Evolutionary conservation across 2,329 filamentous ascomycete species (phyloP).

Genomic region (Cadophora gregata): DNA sequence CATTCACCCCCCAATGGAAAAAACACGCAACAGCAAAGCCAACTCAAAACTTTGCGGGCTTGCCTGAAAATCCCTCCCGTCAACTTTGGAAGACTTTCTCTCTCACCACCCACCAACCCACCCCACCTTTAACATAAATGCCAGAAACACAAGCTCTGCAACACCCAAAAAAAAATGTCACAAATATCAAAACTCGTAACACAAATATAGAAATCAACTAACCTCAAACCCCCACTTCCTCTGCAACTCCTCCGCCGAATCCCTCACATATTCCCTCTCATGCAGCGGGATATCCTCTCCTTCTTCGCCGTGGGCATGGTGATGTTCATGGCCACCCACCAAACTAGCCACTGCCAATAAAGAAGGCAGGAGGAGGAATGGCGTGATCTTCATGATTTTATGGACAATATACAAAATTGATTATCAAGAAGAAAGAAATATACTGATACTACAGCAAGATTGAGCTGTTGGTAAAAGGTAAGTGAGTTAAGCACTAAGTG

Average conservation of each 20-base stretch:
- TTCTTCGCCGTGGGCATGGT: conserved; percentile 29
- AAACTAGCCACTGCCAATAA: not conserved
- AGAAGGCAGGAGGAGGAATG: not conserved
- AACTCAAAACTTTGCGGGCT: no score
- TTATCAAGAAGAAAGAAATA: not conserved
- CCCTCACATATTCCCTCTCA: conserved; percentile 53
- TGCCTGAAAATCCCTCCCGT: no score
- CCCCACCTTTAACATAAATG: not conserved
- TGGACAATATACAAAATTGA: no score
- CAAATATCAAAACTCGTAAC: not conserved
- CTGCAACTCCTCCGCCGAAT: conserved; percentile 59
- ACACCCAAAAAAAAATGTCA: conserved; percentile 13
- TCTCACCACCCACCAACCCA: no score
- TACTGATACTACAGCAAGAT: no score
- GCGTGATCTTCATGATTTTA: not conserved
- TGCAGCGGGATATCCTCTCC: conserved; percentile 46
- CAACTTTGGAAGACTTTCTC: no score
- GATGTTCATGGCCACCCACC: conserved; percentile 21
- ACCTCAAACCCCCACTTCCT: conserved; percentile 64
- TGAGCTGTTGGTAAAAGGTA: no score
- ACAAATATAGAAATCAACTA: conserved; percentile 36
- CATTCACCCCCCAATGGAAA: no score
- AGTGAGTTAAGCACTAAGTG: no score
- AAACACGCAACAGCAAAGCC: no score
- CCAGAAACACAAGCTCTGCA: no score